Evolutionary conservation across 2,329 filamentous ascomycete species (phyloP), one percentile per base, ranked within the genome.

Genomic region (Apiospora kogelbergensis): DNA sequence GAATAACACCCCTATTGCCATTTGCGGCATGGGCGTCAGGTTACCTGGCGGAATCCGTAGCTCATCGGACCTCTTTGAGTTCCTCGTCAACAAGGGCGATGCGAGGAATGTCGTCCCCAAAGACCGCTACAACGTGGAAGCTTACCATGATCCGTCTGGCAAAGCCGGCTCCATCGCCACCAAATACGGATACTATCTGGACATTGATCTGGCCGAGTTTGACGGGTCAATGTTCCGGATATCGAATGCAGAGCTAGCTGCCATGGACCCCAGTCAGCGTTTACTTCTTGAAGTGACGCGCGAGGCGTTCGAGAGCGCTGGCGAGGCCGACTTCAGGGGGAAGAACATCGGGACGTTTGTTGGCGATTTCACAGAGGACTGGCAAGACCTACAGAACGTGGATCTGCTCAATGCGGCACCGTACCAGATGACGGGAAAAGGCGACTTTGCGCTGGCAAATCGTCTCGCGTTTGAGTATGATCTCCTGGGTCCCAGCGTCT

Each of bases 331-430:
- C 24, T 77, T 74, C 40, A 70, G 74, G 17, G 79, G 37, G 9
- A 40, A 40, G 37, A 40, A 40, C 37, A 40, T 40, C 13, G 37
- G 37, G 78, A 17, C 76, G 73, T 81, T 76, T 53, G 74, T 80
- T 6, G 80, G 79, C 2, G 74, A 69, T 2, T 80, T 77, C 48
- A 75, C 75, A 2, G 73, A 78, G 11, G 78, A 80, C 68, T 80
- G 76, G 75, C 53, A 70, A 20, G 72, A 74, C 13, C 37, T 40
- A 11, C 37, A 40, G 37, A 40, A 40, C 37, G 37, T 40, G 37
- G 37, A 40, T 40, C 37, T 40, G 37, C 37, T 40, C 37, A 40
- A 40, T 10, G 37, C 37, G 9, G 37, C 37, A 11, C 37, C 37
- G 13, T 40, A 40, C 9, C 37, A 40, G 37, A 40, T 40, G 37